Evolutionary conservation across 208 protist genomes (phyloP), one percentile per base, ranked within the genome.

Genomic region (Phytomonas sp.): DNA sequence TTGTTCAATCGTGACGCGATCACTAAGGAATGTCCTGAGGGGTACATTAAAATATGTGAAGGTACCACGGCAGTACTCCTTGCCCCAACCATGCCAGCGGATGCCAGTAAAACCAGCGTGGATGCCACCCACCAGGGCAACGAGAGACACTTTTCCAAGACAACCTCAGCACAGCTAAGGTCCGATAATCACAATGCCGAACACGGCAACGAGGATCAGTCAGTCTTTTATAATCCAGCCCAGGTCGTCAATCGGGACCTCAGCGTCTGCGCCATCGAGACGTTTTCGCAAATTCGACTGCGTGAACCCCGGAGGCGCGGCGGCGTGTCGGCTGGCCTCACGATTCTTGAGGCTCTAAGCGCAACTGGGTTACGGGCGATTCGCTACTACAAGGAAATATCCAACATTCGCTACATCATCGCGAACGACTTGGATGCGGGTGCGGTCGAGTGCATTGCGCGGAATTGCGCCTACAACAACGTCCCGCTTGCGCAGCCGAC

Each of bases 231-330:
- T 87, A 99, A 99, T 75, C 95, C 94, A 1, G 97, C 96, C 20
- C 97, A 99, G 74, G 95, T 98, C 28, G 96, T 99, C 23, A 99
- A 99, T 76, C 85, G 98, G 26, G 98, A 99, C 79, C 67, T 99
- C 46, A 99, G 97, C 67, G 93, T 98, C 31, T 86, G 97, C 51
- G 92, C 84, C 40, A 86, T 99, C 29, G 84, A 90, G 62, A 81
- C 85, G 30, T 99, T 98, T 71, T 71, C 78, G 0, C 74, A 74
- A 7, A 61, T 78, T 28, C 80, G 88, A 3, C 62, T 74, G 51
- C 46, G 73, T 11, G 83, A 95, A 80, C 75, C 84, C 3, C 78
- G 65, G 5, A 75, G 86, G 26, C 79, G 83, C n/a, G 85, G 89
- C 32, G 85, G 89, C 17, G 91, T 77, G 36, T 76, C 68, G 59